Evolutionary conservation across 2,329 filamentous ascomycete genomes (phyloP), one percentile per base, ranked within the genome.

Genomic region (Stemphylium beticola): DNA sequence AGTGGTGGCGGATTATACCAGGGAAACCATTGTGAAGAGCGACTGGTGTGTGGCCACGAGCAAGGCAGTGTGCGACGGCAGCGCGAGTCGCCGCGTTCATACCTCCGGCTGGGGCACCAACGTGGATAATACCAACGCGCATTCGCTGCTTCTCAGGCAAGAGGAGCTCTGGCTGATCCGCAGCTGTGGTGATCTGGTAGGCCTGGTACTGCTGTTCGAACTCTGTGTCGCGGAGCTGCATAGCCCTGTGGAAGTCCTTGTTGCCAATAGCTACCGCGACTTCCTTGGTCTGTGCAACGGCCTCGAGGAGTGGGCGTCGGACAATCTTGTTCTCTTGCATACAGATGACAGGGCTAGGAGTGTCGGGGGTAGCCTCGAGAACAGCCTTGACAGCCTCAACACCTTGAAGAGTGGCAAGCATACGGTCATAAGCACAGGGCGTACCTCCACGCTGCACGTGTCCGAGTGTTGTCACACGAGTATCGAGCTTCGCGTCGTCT

Each of bases 321-420:
- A 92, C 87, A 72, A 99, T 98, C 80, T 99, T 96, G 84, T 98
- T 98, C 81, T 99, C 95, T 61, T 89, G 93, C 65, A 99, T 93
- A 65, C 92, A 93, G 72, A 99, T 98, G 71, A 99, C 93, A 53
- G 92, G 93, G 43, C 92, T 96, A 50, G 92, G 91, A 0, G 91
- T 93, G 38, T 95, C 89, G 9, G 95, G 92, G 0, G 87, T 96
- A 24, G 68, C 70, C 47, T 73, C 69, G 37, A 72, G 57, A 10
- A 72, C 69, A 17, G 69, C 69, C 56, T 69, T 71, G 38, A 72
- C 69, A 12, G 69, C 69, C 41, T 72, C 69, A 36, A 62, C 24
- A 52, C 67, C 95, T 74, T 99, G 95, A 32, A 98, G 80, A 0
- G 95, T 99, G 6, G 90, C 88, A 42, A 99, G 83, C 86, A 95